phyloP scores from a whole-genome alignment of 352 stramenopile species.

The Thalassiosira delicatula region DNA sequence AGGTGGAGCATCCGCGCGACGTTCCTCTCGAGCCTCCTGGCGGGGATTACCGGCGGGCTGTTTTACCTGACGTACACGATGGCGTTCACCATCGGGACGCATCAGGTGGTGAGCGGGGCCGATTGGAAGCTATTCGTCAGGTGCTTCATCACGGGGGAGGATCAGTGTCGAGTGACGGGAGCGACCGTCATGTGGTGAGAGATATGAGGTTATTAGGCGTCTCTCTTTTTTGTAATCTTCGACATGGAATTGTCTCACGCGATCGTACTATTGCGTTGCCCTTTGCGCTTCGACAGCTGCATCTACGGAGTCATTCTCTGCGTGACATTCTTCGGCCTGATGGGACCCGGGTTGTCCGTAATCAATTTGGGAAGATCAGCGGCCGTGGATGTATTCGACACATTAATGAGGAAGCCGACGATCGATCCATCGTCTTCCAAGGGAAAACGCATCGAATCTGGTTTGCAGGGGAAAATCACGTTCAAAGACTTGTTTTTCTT shows the following conservation, averaged over 20 bases:
- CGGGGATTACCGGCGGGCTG: slow-evolving; percentile 54
- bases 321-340: slow-evolving; percentile 47
- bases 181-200: slow-evolving; percentile 61
- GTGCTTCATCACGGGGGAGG: slow-evolving; percentile 46
- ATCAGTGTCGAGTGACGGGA: slow-evolving; percentile 55
- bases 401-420: slow-evolving; percentile 38
- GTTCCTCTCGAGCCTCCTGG: slow-evolving; percentile 45
- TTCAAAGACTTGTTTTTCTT: slow-evolving; percentile 45
- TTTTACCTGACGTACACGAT: slow-evolving; percentile 67
- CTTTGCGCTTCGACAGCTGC: no score
- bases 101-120: slow-evolving; percentile 46
- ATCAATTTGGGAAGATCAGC: slow-evolving; percentile 60
- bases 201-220: no score
- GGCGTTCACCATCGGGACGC: slow-evolving; percentile 60
- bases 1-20: slow-evolving; percentile 27
- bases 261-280: no score
- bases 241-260: no score
- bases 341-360: slow-evolving; percentile 49
- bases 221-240: no score
- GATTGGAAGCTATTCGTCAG: slow-evolving; percentile 21
- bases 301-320: slow-evolving; percentile 60
- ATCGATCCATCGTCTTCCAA: slow-evolving; percentile 54
- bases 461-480: slow-evolving; percentile 15
- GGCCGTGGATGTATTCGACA: slow-evolving; percentile 61
- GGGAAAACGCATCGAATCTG: slow-evolving; percentile 33